Base-by-base conservation (phyloP, 106 monocot species). In the Amphibolis antarctica region DNA sequence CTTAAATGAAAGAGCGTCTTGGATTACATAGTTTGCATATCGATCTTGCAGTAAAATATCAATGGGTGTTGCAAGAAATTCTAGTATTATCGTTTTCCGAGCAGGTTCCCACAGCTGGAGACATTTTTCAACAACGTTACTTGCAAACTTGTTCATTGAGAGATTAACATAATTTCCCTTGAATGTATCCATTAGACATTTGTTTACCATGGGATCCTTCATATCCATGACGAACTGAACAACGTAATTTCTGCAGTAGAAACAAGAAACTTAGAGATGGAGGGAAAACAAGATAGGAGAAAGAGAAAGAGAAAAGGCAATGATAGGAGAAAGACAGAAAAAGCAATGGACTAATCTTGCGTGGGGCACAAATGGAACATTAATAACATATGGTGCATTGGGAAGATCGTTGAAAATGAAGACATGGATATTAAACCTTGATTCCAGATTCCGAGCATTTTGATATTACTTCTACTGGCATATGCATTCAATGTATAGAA, bases 11-110 rank as follows among this genome's bases (percentile, higher is more conserved):
- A 90, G 73, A 30, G 96, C 96, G 55, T 78, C 66, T 28, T 87
- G 84, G 68, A 98, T 85, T 50, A 98, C 96, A 73, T 90, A 98
- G 70, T 98, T 98, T 21, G 84, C 86, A 46, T 64, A 98, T 9
- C 84, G 96, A 55, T 98, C 72, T 62, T 98, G 96, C 19, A 98
- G 55, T 13, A 98, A 25, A 30, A 71, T 80, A n/a, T 84, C 84
- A 44, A 98, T 90, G 20, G 80, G 55, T 17, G 64, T 45, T 15
- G 79, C 53, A 9, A 98, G 77, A 24, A 98, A 64, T 27, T 98
- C 96, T 2, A 65, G 1, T 21, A 98, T 65, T 6, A 98, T 90
- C 20, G 23, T 72, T 0, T 71, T 69, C 46, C 51, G 66, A 12
- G 57, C 55, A 11, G 82, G 86, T 10, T 27, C 47, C 44, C 86